These are phyloP conservation scores for Dipteronia dyeriana DNA, from an alignment of 345 rosid species.

Conservation along the genomic window DNA sequence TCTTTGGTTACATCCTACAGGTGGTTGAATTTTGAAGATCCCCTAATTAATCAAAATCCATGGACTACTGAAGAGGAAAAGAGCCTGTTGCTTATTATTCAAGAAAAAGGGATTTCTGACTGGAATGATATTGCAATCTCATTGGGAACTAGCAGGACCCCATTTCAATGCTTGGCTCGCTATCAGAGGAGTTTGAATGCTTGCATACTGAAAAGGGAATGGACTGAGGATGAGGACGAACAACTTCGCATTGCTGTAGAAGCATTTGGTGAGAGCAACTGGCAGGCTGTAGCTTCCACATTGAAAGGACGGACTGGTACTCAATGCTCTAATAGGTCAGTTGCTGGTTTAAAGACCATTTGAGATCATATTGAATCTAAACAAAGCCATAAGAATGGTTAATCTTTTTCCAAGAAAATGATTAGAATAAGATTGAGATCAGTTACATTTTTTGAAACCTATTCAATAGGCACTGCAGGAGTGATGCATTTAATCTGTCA, in stretches of 20 bases:
- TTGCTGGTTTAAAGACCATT: slow-evolving; percentile 17
- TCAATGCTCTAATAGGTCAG: slow-evolving; percentile 92
- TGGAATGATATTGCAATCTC: slow-evolving; percentile 73
- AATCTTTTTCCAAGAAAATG: neutral
- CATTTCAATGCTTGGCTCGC: slow-evolving; percentile 82
- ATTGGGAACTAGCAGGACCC: slow-evolving; percentile 76
- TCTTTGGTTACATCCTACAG: slow-evolving; percentile 38
- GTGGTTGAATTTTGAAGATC: slow-evolving; percentile 87
- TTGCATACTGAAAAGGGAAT: slow-evolving; percentile 61
- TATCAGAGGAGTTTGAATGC: slow-evolving; percentile 87
- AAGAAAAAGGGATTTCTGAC: slow-evolving; percentile 57
- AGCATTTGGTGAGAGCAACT: slow-evolving; percentile 66
- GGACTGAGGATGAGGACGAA: slow-evolving; percentile 88
- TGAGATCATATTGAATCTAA: neutral
- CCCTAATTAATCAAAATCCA: slow-evolving; percentile 56
- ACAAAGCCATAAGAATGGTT: neutral
- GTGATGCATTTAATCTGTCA: neutral
- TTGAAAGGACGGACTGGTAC: slow-evolving; percentile 76
- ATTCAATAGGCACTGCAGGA: neutral
- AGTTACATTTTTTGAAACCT: neutral
- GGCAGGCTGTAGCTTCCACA: slow-evolving; percentile 84
- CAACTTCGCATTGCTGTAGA: slow-evolving; percentile 75
- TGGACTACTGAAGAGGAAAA: slow-evolving; percentile 83
- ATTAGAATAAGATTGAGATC: slow-evolving; percentile 6
- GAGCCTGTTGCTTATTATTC: slow-evolving; percentile 52